phyloP scores from a whole-genome alignment of 805 yeast genomes.

The Yarrowia deformans region DNA sequence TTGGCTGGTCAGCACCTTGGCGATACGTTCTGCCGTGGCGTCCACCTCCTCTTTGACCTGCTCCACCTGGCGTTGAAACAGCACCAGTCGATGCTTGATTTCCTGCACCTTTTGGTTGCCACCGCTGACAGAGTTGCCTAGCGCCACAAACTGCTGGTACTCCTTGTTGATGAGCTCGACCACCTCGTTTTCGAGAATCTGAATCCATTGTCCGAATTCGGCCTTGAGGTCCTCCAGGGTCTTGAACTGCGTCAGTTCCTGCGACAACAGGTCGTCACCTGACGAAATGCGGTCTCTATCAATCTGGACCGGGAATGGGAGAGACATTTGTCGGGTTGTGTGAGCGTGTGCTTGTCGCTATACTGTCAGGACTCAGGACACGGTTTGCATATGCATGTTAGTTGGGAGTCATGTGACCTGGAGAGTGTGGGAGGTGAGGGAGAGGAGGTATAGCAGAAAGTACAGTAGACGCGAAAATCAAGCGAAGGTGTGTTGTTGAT shows the following conservation, averaged over 20 bases:
- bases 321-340: constrained; percentile 4
- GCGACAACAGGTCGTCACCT: constrained; percentile 13
- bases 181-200: constrained; percentile 34
- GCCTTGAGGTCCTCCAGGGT: constrained; percentile 31
- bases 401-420: constrained; percentile 8
- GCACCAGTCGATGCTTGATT: constrained; percentile 18
- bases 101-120: constrained; percentile 23
- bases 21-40: constrained; percentile 19
- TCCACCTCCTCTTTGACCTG: constrained; percentile 34
- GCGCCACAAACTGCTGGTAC: constrained; percentile 39
- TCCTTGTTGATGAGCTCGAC: constrained; percentile 36
- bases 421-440: background rate
- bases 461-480: no score
- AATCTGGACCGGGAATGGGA: constrained; percentile 30
- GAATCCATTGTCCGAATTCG: constrained; percentile 34
- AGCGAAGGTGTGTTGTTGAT: no score
- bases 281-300: constrained; percentile 16
- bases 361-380: background rate
- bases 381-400: constrained; percentile 21
- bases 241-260: constrained; percentile 36
- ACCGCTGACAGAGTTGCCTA: constrained; percentile 30
- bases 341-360: background rate
- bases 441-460: no score
- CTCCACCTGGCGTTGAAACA: constrained; percentile 37
- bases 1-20: constrained; percentile 21